Evolutionary conservation across 1,284 basidiomycete genomes (phyloP).

Genomic region (Sporisorium iseilematis-ciliati): DNA sequence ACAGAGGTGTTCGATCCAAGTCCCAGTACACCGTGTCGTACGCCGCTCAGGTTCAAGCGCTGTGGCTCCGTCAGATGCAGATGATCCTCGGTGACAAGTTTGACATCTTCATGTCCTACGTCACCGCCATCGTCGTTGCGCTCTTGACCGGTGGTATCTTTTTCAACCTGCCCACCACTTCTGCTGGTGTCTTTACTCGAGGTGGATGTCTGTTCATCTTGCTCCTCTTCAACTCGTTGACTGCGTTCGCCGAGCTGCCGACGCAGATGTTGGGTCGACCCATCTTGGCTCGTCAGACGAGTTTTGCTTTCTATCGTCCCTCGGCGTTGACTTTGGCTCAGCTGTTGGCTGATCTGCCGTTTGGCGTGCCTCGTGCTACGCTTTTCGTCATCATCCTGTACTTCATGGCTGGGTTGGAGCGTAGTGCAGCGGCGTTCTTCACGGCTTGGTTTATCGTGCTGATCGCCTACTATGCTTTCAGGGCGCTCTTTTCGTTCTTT

Average conservation of each 20-base stretch:
- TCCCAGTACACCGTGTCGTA: conserved; percentile 87
- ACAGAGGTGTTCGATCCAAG: conserved; percentile 83
- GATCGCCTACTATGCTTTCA: conserved; percentile 58
- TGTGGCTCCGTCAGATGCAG: conserved; percentile 82
- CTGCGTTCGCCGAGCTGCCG: conserved; percentile 69
- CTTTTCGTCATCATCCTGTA: conserved; percentile 71
- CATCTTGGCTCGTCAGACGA: conserved; percentile 53
- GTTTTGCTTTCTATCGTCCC: conserved; percentile 67
- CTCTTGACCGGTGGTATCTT: conserved; percentile 86
- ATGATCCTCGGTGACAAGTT: conserved; percentile 84
- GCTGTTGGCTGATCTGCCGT: conserved; percentile 69
- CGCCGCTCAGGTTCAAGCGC: conserved; percentile 71
- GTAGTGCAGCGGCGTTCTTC: conserved; percentile 67
- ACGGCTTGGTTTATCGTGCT: conserved; percentile 74
- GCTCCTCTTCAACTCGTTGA: conserved; percentile 70
- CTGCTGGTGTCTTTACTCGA: conserved; percentile 79
- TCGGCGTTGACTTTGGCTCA: conserved; percentile 61
- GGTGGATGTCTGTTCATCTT: conserved; percentile 82
- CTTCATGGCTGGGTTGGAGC: conserved; percentile 60
- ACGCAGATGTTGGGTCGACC: conserved; percentile 59
- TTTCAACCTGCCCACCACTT: conserved; percentile 73
- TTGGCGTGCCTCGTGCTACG: conserved; percentile 70
- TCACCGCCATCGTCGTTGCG: conserved; percentile 74
- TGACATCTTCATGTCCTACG: conserved; percentile 74
- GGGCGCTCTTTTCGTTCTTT: conserved; percentile 57